These are phyloP conservation scores for Heliamphora exappendiculata DNA, from an alignment of 148 eudicot genomes.

Conservation along the genomic window DNA sequence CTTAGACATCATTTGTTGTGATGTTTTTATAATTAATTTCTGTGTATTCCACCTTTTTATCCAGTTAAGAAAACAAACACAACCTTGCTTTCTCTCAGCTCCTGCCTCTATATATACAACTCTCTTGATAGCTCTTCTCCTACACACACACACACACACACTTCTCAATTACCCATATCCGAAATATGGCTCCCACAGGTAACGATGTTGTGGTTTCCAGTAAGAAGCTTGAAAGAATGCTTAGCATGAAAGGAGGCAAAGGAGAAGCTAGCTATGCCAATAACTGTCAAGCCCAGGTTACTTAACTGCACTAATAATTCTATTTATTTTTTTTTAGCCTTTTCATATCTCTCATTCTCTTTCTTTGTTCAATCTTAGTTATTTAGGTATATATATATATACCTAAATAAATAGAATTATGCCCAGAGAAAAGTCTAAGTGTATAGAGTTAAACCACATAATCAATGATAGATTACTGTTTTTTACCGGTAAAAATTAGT, in stretches of 20 bases:
- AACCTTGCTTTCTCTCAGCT: neutral
- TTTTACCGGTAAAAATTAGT: too few relatives aligned
- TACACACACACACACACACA: neutral
- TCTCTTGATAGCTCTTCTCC: neutral
- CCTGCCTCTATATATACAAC: neutral
- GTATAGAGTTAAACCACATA: too few relatives aligned
- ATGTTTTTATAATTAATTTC: too few relatives aligned
- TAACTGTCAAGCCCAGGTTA: slow-evolving; percentile 95
- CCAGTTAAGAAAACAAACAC: slow-evolving; percentile 3
- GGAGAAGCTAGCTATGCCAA: slow-evolving; percentile 89
- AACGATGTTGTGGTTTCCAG: slow-evolving; percentile 61
- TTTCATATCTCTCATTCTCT: neutral
- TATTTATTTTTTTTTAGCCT: too few relatives aligned
- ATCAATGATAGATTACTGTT: too few relatives aligned
- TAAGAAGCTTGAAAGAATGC: slow-evolving; percentile 70
- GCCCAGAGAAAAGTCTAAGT: too few relatives aligned
- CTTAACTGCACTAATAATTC: neutral
- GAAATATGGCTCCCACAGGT: slow-evolving; percentile 39
- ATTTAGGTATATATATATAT: too few relatives aligned
- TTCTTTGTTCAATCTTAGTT: too few relatives aligned
- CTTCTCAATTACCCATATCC: neutral
- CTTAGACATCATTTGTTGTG: too few relatives aligned
- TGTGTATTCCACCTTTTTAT: too few relatives aligned
- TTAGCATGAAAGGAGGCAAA: slow-evolving; percentile 98
- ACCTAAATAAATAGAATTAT: too few relatives aligned